phyloP scores from a whole-genome alignment of 805 yeast species.

The Blastobotrys peoriensis region DNA sequence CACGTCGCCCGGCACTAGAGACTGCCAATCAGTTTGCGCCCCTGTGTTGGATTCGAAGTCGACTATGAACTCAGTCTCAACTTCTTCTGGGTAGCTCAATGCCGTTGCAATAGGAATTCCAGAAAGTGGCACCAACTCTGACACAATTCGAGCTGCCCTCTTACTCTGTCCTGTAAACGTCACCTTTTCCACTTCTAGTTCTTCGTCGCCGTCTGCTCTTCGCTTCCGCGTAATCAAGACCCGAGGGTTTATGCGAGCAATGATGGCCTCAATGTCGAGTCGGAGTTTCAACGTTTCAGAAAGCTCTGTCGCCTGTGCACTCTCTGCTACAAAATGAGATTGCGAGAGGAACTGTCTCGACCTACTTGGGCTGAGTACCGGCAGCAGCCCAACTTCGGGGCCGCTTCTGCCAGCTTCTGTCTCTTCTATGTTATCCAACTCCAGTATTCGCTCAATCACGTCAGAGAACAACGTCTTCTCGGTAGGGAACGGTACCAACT shows the following conservation, averaged over 20 bases:
- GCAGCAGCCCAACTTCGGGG: not conserved
- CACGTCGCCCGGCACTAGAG: slow-evolving; percentile 21
- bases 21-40: slow-evolving; percentile 26
- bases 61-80: slow-evolving; percentile 23
- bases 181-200: slow-evolving; percentile 4
- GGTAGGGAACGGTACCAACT: slow-evolving; percentile 1
- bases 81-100: slow-evolving; percentile 18
- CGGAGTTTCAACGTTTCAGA: not conserved
- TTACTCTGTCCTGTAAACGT: not conserved
- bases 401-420: not conserved
- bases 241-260: not conserved
- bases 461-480: not conserved
- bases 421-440: not conserved
- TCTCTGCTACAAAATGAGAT: not conserved
- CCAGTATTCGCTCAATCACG: not conserved
- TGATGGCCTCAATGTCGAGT: not conserved
- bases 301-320: not conserved
- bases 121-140: not conserved
- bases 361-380: not conserved
- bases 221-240: not conserved
- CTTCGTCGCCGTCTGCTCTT: slow-evolving; percentile 3
- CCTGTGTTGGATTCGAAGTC: slow-evolving; percentile 15
- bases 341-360: not conserved
- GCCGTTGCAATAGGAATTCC: not conserved
- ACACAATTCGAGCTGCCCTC: not conserved